Percentiles rank a stretch among this genome's conserved stretches.
These are phyloP conservation scores for Coniochaeta sp. DNA, from an alignment of 2,329 filamentous ascomycete species.

Conservation along the genomic window DNA sequence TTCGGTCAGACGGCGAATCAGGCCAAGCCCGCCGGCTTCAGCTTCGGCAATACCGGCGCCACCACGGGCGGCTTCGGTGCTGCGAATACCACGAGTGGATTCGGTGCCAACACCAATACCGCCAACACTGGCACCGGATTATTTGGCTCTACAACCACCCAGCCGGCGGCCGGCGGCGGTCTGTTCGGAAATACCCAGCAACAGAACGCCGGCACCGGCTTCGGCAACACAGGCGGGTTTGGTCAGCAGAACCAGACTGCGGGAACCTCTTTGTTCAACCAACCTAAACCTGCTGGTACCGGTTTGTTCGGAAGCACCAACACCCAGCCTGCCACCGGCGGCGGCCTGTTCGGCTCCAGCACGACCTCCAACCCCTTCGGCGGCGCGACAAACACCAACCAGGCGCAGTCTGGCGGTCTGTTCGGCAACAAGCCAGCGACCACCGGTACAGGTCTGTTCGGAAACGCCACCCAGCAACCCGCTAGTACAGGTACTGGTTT, in stretches of 20 bases:
- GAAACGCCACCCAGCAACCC: conserved; percentile 22
- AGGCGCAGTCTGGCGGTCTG: conserved; percentile 4
- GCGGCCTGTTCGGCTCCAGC: conserved; percentile 3
- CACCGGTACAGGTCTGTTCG: conserved; percentile 13
- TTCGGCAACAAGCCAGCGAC: conserved; percentile 5
- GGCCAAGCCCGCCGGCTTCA: conserved; percentile 14
- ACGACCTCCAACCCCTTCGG: conserved; percentile 4
- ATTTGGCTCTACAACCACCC: conserved; percentile 31
- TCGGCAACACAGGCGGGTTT: not conserved
- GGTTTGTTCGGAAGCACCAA: conserved; percentile 30
- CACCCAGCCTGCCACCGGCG: conserved; percentile 3
- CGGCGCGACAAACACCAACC: not conserved
- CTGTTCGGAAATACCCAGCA: conserved; percentile 14
- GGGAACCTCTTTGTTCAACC: not conserved
- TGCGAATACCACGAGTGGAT: conserved; percentile 19
- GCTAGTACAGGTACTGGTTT: conserved; percentile 23
- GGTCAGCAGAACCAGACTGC: not conserved
- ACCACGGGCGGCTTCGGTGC: conserved; percentile 23
- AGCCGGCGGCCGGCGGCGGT: conserved; percentile 22
- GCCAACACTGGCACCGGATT: conserved; percentile 26
- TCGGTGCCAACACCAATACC: conserved; percentile 21
- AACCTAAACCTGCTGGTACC: conserved; percentile 3
- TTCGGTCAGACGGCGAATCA: conserved; percentile 17
- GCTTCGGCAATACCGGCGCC: conserved; percentile 9
- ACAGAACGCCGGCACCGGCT: conserved; percentile 5